Conservation (phyloP, 2,329 filamentous ascomycete species). For the Byssochlamys sp. region DNA sequence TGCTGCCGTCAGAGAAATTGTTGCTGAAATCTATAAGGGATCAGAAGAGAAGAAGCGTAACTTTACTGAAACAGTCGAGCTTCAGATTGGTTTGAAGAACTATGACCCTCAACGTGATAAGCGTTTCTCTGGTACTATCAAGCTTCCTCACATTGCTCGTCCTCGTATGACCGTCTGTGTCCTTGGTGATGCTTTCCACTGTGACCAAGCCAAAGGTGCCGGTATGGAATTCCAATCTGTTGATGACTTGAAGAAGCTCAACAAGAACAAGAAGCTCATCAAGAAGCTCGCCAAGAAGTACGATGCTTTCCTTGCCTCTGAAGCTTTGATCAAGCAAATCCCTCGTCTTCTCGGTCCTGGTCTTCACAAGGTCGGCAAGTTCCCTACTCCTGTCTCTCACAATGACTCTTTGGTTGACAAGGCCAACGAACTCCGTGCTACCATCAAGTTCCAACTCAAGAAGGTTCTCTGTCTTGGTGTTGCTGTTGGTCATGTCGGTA, state of each 20-base stretch:
- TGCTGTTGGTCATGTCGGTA: conserved; percentile 95
- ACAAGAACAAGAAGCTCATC: conserved; percentile 99
- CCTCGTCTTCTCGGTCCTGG: conserved; percentile 97
- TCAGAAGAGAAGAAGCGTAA: conserved; percentile 98
- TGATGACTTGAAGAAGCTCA: conserved; percentile 99
- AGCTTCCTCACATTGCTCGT: conserved; percentile 81
- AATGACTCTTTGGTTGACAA: conserved; percentile 83
- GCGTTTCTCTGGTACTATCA: conserved; percentile 99
- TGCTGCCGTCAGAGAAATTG: no score
- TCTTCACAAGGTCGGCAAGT: conserved; percentile 99
- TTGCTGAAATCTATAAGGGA: no score
- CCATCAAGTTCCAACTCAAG: conserved; percentile 99
- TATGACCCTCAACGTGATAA: conserved; percentile 99
- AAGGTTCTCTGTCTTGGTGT: conserved; percentile 99
- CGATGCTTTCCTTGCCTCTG: conserved; percentile 97
- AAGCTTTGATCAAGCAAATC: conserved; percentile 98
- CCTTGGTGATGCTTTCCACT: conserved; percentile 88
- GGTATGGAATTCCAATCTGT: no score
- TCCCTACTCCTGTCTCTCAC: conserved; percentile 97
- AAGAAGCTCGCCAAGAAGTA: conserved; percentile 99
- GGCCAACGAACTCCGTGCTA: conserved; percentile 99
- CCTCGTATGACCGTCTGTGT: conserved; percentile 85
- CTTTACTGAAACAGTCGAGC: conserved; percentile 81
- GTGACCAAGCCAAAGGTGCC: no score
- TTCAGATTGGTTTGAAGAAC: conserved; percentile 93